phyloP scores from a whole-genome alignment of 2,329 filamentous ascomycete species.

The Bipolaris gigantea region DNA sequence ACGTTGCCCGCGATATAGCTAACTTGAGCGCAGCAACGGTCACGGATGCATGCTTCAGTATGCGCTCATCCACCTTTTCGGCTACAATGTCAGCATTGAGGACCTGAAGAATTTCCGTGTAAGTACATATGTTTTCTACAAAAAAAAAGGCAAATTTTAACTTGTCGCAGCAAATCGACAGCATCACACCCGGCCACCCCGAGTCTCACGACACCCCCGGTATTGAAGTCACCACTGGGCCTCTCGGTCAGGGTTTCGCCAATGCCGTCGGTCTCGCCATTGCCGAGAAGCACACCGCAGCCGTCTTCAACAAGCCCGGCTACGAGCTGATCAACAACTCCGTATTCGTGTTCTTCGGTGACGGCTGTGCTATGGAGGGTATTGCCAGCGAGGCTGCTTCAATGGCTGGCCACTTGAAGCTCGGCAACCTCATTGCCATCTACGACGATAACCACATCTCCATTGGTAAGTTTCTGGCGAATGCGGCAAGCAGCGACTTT shows the following conservation, averaged over 20 bases:
- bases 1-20: background rate
- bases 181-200: slow-evolving; percentile 93
- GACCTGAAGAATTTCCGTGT: slow-evolving; percentile 97
- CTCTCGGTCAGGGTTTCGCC: slow-evolving; percentile 94
- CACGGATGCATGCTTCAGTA: slow-evolving; percentile 99
- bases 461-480: slow-evolving; percentile 56
- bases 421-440: slow-evolving; percentile 95
- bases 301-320: slow-evolving; percentile 93
- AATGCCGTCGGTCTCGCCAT: slow-evolving; percentile 98
- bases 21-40: slow-evolving; percentile 71
- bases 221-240: slow-evolving; percentile 96
- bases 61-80: slow-evolving; percentile 94
- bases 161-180: slow-evolving; percentile 61
- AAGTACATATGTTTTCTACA: slow-evolving; percentile 59
- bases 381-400: slow-evolving; percentile 91
- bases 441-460: slow-evolving; percentile 99
- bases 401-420: slow-evolving; percentile 91
- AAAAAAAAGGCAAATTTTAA: slow-evolving; percentile 42
- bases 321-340: slow-evolving; percentile 93
- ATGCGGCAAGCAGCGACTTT: background rate
- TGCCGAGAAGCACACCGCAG: slow-evolving; percentile 88
- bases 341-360: slow-evolving; percentile 95
- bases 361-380: slow-evolving; percentile 99
- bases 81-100: slow-evolving; percentile 82
- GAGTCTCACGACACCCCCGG: slow-evolving; percentile 96